Evolutionary conservation across 257 asterid genomes (phyloP), one percentile per base, ranked within the genome.

Genomic region (Jacaranda mimosifolia): DNA sequence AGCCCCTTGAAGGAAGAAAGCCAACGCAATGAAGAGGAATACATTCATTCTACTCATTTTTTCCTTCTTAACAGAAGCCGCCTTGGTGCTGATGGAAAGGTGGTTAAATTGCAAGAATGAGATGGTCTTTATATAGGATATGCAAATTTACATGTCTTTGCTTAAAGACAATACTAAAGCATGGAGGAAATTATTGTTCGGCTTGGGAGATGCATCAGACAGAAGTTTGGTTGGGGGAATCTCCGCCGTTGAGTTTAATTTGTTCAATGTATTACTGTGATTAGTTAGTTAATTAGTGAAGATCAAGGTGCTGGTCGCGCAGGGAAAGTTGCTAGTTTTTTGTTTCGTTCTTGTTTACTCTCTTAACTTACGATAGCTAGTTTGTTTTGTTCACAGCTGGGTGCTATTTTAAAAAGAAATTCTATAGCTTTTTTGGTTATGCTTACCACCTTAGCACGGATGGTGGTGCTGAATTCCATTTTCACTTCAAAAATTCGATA

Each of bases 1-100:
- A 55, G 77, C 75, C 53, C 81, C 83, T 65, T 74, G 79, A 36
- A 84, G 40, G 66, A 84, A 52, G 83, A 77, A 73, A 18, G 49
- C 53, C 10, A 81, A 48, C 7, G 76, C 62, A 5, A 84, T 60
- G 71, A 78, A 49, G 68, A 82, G 46, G 49, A 81, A 26, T 26
- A 26, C 32, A 2, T 26, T 57, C 40, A 8, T 48, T 46, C 59
- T 43, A 9, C 6, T 39, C 77, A 78, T 77, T 26, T 58, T 49
- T 38, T 66, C 32, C 2, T 26, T 26, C 2, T 26, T 2, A 26
- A 26, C 32, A 26, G 3, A 2, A 42, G 19, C 12, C 13, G 18
- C 26, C 11, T 66, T 42, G 9, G 13, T 66, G 38, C 9, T 66
- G 35, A 7, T 43, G 40, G 14, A 55, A 55, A 69, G 42, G 11